These are phyloP conservation scores for Aureobasidium mangrovei DNA, from an alignment of 2,329 filamentous ascomycete species.

Conservation along the genomic window DNA sequence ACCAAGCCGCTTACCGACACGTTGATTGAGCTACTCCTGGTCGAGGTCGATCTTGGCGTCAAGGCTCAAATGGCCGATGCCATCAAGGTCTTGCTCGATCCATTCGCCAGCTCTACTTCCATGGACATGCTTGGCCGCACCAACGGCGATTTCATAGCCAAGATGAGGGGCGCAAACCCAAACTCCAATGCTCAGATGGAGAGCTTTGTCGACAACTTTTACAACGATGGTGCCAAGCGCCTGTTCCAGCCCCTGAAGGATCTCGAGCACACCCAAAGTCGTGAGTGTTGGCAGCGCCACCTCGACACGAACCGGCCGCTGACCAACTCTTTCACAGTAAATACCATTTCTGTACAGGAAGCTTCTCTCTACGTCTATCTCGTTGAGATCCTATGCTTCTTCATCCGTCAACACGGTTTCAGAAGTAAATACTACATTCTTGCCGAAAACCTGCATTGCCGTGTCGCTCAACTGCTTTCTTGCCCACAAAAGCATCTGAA, in stretches of 20 bases:
- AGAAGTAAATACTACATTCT: slow-evolving; percentile 84
- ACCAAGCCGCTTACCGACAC: slow-evolving; percentile 81
- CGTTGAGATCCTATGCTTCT: slow-evolving; percentile 88
- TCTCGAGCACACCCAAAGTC: slow-evolving; percentile 51
- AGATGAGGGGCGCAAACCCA: slow-evolving; percentile 45
- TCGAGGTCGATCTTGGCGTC: slow-evolving; percentile 87
- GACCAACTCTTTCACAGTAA: neutral
- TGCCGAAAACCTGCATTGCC: slow-evolving; percentile 64
- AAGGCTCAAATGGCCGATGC: slow-evolving; percentile 94
- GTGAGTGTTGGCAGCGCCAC: neutral
- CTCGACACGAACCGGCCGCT: neutral
- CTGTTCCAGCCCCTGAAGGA: slow-evolving; percentile 82
- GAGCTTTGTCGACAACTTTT: slow-evolving; percentile 78
- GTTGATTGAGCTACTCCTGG: slow-evolving; percentile 79
- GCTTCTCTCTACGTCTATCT: slow-evolving; percentile 86
- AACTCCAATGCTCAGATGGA: slow-evolving; percentile 62
- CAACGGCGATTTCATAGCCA: slow-evolving; percentile 59
- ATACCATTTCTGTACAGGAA: slow-evolving; percentile 65
- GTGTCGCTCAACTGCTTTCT: slow-evolving; percentile 72
- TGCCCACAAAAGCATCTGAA: slow-evolving; percentile 88
- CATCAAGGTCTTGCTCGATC: slow-evolving; percentile 83
- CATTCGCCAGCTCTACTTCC: slow-evolving; percentile 51
- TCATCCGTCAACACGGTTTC: slow-evolving; percentile 78
- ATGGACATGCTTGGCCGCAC: slow-evolving; percentile 52
- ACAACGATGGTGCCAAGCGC: slow-evolving; percentile 74